Evolutionary conservation across 2,329 filamentous ascomycete genomes (phyloP).

Genomic region (Penicillium sp.): DNA sequence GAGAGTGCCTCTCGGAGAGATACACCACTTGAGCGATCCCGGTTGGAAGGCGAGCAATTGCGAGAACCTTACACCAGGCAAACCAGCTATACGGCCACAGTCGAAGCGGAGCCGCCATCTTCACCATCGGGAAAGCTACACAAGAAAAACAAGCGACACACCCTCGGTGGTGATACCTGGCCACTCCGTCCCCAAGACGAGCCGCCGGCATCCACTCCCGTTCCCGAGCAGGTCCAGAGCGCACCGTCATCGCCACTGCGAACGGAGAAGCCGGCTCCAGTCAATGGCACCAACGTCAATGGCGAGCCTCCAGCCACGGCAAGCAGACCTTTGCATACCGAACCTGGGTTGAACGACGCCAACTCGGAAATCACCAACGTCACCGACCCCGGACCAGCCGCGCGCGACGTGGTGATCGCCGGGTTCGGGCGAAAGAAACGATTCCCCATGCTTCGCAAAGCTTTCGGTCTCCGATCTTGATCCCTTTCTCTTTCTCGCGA

Average conservation of each 20-base stretch:
- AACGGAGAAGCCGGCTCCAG: background rate
- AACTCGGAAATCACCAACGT: slow-evolving; percentile 13
- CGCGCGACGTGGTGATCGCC: slow-evolving; percentile 34
- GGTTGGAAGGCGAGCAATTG: slow-evolving; percentile 45
- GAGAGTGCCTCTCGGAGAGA: slow-evolving; percentile 63
- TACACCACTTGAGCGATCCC: slow-evolving; percentile 59
- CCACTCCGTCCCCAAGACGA: slow-evolving; percentile 19
- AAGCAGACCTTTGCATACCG: slow-evolving; percentile 6
- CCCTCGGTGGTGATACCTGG: slow-evolving; percentile 23
- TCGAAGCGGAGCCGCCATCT: background rate
- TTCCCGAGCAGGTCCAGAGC: slow-evolving; percentile 10
- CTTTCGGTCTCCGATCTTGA: slow-evolving; percentile 40
- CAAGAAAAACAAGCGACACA: slow-evolving; percentile 27
- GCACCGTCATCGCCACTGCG: slow-evolving; percentile 5
- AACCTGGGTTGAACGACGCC: slow-evolving; percentile 10
- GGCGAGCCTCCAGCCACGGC: slow-evolving; percentile 8
- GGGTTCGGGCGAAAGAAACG: slow-evolving; percentile 45
- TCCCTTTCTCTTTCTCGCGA: background rate
- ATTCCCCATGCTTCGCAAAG: slow-evolving; percentile 45
- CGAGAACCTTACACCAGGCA: slow-evolving; percentile 7
- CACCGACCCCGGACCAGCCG: slow-evolving; percentile 12
- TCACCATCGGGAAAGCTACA: slow-evolving; percentile 26
- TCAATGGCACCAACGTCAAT: slow-evolving; percentile 11
- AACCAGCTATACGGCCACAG: background rate
- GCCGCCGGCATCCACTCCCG: slow-evolving; percentile 3